Evolutionary conservation across 352 stramenopile species (phyloP).

Genomic region (Lagenidium sp.): DNA sequence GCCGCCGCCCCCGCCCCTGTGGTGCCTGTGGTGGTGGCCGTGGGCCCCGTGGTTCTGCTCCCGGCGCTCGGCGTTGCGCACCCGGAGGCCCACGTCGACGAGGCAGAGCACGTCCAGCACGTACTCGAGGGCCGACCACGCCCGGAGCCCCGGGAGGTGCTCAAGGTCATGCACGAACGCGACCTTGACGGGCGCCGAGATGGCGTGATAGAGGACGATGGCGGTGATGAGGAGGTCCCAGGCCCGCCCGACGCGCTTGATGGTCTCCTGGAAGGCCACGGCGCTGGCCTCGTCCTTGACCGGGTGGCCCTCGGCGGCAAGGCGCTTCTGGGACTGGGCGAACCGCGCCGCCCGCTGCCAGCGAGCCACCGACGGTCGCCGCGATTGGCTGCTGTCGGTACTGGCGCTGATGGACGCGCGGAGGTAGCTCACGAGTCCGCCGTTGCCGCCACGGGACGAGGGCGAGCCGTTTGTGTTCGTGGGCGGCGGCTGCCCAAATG

Average conservation of each 20-base stretch:
- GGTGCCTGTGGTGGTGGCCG: too few species aligned
- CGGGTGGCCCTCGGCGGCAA: too few species aligned
- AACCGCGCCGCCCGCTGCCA: slow-evolving; percentile 6
- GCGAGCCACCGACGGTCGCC: slow-evolving; percentile 7
- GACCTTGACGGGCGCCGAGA: slow-evolving; percentile 44
- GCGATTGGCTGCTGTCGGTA: too few species aligned
- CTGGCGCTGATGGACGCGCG: too few species aligned
- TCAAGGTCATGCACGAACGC: slow-evolving; percentile 40
- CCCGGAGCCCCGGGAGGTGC: slow-evolving; percentile 12
- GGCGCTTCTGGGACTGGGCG: neutral
- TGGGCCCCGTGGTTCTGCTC: too few species aligned
- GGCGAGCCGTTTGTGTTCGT: too few species aligned
- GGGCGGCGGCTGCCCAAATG: too few species aligned
- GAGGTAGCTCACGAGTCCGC: too few species aligned
- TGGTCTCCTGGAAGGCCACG: slow-evolving; percentile 26
- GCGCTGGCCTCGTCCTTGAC: slow-evolving; percentile 7
- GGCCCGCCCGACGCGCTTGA: slow-evolving; percentile 22
- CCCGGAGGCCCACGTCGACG: slow-evolving; percentile 30
- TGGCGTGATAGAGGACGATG: slow-evolving; percentile 29
- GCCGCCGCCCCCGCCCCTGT: too few species aligned
- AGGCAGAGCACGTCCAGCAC: slow-evolving; percentile 41
- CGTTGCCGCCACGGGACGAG: too few species aligned
- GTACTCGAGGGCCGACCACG: slow-evolving; percentile 43
- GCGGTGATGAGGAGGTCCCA: slow-evolving; percentile 49
- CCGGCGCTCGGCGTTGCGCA: slow-evolving; percentile 7